Evolutionary conservation across 208 protist genomes (phyloP), one percentile per base, ranked within the genome.

Genomic region (Crithidia thermophila): DNA sequence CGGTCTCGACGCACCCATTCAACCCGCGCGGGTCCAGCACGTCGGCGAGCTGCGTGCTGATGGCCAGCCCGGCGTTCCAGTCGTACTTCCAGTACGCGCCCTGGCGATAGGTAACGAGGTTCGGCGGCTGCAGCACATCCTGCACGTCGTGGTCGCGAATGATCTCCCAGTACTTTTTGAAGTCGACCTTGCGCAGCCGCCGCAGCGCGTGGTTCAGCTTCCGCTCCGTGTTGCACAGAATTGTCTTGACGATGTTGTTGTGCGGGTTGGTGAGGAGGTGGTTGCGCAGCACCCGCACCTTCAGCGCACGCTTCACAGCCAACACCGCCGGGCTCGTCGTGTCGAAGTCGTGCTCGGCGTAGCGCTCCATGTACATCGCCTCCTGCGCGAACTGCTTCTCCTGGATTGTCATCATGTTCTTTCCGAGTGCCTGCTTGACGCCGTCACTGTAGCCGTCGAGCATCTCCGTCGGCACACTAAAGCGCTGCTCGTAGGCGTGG

Each of bases 321-420:
- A 94, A 57, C 45, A 94, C 92, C 0, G 92, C 89, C 25, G 87
- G 87, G 57, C 88, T 94, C 30, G 88, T 95, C 8, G 87, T 92
- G 63, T 94, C 89, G 67, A 95, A 93, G 75, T 97, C 92, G 65
- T 94, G 87, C 75, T 91, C 84, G 14, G 89, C 88, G 80, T 97
- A 97, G 21, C 89, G 89, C 81, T 97, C 89, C 87, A 91, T 94
- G 82, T 95, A 94, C 81, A 91, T 88, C 28, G 92, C 82, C 84
- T 95, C 85, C 76, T 97, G 81, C 27, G 88, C 87, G 65, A 90
- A 91, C 59, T 90, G 82, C 74, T 95, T 95, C 79, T 97, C 92
- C 47, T 85, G 81, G 50, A 93, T 75, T 36, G 82, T 84, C 92
- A 97, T 97, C 88, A 94, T 97, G 27, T 51, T 63, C 55, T 74